A percentile compares a stretch with the other conserved stretches of the same genome.
Conservation (phyloP, 2,329 filamentous ascomycete genomes). For the Hirsutella rhossiliensis region DNA sequence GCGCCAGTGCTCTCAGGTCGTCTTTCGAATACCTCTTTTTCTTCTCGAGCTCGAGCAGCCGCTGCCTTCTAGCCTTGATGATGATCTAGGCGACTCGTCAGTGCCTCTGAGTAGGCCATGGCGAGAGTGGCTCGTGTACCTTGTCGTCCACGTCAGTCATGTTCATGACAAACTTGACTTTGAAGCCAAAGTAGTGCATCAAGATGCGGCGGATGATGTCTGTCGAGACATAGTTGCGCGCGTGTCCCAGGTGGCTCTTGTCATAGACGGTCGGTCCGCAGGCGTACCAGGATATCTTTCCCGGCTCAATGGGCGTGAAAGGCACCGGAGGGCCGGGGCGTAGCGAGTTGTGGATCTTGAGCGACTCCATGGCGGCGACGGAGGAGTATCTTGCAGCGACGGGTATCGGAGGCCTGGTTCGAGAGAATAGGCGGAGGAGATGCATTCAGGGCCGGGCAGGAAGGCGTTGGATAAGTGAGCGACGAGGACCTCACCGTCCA, state of each 20-base stretch:
- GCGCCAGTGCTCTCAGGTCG: slow-evolving; percentile 33
- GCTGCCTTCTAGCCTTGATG: slow-evolving; percentile 59
- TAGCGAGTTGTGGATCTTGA: slow-evolving; percentile 73
- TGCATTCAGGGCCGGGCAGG: slow-evolving; percentile 19
- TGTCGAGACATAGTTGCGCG: slow-evolving; percentile 80
- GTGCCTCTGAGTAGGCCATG: not conserved
- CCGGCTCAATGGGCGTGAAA: slow-evolving; percentile 60
- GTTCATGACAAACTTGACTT: slow-evolving; percentile 85
- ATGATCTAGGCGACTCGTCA: slow-evolving; percentile 33
- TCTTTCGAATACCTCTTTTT: slow-evolving; percentile 49
- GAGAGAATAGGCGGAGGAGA: slow-evolving; percentile 19
- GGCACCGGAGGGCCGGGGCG: slow-evolving; percentile 58
- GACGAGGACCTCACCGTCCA: slow-evolving; percentile 6
- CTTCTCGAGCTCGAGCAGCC: slow-evolving; percentile 66
- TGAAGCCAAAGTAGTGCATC: slow-evolving; percentile 70
- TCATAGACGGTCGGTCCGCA: slow-evolving; percentile 84
- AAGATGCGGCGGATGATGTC: slow-evolving; percentile 80
- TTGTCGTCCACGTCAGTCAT: slow-evolving; percentile 78
- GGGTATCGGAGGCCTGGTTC: slow-evolving; percentile 13
- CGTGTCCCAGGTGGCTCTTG: slow-evolving; percentile 71
- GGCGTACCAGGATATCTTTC: slow-evolving; percentile 73
- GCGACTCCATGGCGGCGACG: slow-evolving; percentile 34
- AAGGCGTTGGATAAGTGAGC: slow-evolving; percentile 6
- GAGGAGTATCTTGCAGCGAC: slow-evolving; percentile 19
- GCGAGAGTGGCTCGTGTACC: slow-evolving; percentile 23